Conservation (phyloP, 495 filamentous ascomycete genomes). For the Aspergillus homomorphus region DNA sequence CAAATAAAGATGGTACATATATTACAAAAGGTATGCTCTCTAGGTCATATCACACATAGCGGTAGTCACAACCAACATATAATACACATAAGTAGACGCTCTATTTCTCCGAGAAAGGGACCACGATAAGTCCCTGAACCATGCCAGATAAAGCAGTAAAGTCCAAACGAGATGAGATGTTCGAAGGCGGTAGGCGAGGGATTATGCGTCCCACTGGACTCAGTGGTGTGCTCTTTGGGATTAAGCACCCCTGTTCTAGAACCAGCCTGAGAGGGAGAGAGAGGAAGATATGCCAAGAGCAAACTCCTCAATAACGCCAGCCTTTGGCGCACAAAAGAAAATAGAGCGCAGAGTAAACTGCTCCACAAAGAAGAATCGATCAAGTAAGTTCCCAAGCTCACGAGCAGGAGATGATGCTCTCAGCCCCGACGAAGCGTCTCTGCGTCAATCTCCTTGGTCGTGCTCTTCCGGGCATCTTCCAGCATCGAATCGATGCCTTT, state of each 20-base stretch:
- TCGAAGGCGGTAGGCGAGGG: background rate
- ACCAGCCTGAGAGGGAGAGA: too few relatives aligned
- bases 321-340: background rate
- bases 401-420: background rate
- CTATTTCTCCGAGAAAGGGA: background rate
- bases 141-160: background rate
- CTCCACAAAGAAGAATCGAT: background rate
- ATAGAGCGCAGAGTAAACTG: background rate
- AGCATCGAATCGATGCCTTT: slow-evolving; percentile 83
- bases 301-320: too few relatives aligned
- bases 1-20: background rate
- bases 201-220: too few relatives aligned
- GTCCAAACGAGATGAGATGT: background rate
- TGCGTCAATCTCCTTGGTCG: slow-evolving; percentile 69
- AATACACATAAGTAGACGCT: background rate
- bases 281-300: too few relatives aligned
- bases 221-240: too few relatives aligned
- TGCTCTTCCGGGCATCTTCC: slow-evolving; percentile 78
- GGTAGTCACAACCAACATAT: background rate
- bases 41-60: background rate
- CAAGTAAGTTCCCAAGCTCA: too few relatives aligned
- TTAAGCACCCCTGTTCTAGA: too few relatives aligned
- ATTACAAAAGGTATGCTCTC: background rate
- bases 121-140: background rate
- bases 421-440: slow-evolving; percentile 56